Evolutionary conservation across 441 rosid genomes (phyloP), one percentile per base, ranked within the genome.

Genomic region (Euphorbia schlechtendalii): DNA sequence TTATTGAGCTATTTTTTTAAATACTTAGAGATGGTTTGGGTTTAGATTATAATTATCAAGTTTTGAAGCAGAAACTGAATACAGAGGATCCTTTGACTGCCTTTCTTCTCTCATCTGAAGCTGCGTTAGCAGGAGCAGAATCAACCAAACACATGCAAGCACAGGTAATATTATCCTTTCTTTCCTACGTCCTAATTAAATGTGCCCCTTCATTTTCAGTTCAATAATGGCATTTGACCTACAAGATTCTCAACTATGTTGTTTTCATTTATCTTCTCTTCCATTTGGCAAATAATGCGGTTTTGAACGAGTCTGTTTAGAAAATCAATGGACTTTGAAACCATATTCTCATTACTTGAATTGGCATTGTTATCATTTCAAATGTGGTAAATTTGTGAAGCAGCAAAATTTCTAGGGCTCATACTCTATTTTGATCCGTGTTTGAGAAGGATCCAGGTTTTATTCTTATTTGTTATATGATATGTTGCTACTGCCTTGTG

Each of bases 91-190:
- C 99, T 13, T 48, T 61, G 48, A 68, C 83, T 48, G 96, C 99
- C 13, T 94, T 94, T 66, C 22, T 84, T 72, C 75, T 80, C 65
- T 94, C 96, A 17, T 89, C 94, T 4, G 96, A 89, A 78, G 96
- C 90, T 28, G 96, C 99, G 59, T 54, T 83, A 59, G 82, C 74
- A 34, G 99, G 99, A 67, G 99, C 99, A 38, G 94, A 94, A 80
- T 83, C 96, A 67, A 94, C 99, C 70, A 82, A 76, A 73, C 57
- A 78, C 57, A 90, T 94, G 99, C 84, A 75, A 66, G 97, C 99
- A 22, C 97, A 93, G 97, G 97, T 88, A 64, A 71, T 67, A 9
- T 64, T 65, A 28, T 53, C 14, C 59, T 28, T 45, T 41, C 40
- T n/a, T 51, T 58, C 69, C 2, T 34, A n/a, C 40, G 64, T 43